phyloP scores from a whole-genome alignment of 2,329 filamentous ascomycete species.

The Ceratocystis lukuohia region DNA sequence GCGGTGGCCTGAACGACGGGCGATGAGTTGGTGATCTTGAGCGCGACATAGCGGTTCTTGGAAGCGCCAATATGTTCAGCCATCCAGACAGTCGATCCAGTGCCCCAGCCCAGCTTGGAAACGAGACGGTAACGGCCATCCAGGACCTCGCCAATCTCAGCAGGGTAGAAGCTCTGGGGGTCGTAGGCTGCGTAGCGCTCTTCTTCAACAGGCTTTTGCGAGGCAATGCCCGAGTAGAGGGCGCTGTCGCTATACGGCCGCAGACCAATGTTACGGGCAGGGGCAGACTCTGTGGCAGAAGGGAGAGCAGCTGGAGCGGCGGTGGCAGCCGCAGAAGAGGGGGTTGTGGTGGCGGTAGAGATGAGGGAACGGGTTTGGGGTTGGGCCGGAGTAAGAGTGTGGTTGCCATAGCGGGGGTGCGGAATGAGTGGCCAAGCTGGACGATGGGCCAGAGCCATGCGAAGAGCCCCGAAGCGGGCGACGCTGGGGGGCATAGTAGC shows the following conservation, averaged over 20 bases:
- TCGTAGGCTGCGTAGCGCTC: conserved; percentile 23
- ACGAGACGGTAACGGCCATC: conserved; percentile 28
- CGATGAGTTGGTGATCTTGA: conserved; percentile 25
- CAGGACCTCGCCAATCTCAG: conserved; percentile 26
- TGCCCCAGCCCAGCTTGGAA: conserved; percentile 30
- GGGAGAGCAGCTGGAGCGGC: background rate
- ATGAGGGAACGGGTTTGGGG: background rate
- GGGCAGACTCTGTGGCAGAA: background rate
- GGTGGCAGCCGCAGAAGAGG: background rate
- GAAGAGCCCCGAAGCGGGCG: conserved; percentile 2
- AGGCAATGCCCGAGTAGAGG: conserved; percentile 8
- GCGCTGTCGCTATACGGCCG: conserved; percentile 13
- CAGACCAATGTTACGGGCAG: conserved; percentile 5
- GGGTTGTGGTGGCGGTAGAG: background rate
- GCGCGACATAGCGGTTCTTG: conserved; percentile 23
- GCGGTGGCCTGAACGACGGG: conserved; percentile 22
- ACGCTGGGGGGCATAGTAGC: conserved; percentile 9
- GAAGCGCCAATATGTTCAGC: conserved; percentile 22
- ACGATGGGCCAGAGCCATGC: conserved; percentile 12
- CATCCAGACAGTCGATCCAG: conserved; percentile 31
- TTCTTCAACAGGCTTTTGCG: conserved; percentile 22
- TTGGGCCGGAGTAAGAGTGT: background rate
- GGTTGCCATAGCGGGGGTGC: background rate
- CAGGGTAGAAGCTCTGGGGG: conserved; percentile 26
- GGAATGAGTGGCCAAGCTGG: conserved; percentile 14